phyloP scores from a whole-genome alignment of 2,329 filamentous ascomycete species.

The Cercospora sesami region DNA sequence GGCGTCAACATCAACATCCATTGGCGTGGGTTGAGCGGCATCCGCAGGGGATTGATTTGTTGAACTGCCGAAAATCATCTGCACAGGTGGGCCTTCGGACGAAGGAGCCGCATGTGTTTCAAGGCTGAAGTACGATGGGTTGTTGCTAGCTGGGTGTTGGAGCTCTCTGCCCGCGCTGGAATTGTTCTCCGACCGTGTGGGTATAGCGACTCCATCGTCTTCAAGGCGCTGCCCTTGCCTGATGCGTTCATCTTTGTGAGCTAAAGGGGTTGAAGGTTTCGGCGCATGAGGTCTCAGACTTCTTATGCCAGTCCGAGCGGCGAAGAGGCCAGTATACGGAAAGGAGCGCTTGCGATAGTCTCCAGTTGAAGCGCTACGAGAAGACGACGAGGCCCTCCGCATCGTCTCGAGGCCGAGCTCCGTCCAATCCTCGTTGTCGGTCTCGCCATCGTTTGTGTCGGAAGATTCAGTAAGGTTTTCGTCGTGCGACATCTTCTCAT shows the following conservation, averaged over 20 bases:
- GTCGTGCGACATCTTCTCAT: constrained; percentile 78
- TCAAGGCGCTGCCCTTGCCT: not conserved
- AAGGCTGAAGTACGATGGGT: not conserved
- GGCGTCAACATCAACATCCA: not conserved
- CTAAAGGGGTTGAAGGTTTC: no score
- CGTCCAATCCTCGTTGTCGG: constrained; percentile 96
- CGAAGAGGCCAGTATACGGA: constrained; percentile 31
- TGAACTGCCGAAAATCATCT: not conserved
- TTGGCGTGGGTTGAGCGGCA: not conserved
- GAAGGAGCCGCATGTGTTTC: no score
- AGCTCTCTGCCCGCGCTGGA: not conserved
- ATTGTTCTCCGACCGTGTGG: not conserved
- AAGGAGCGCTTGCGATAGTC: constrained; percentile 36
- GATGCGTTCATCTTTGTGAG: not conserved
- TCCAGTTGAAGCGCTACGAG: constrained; percentile 30
- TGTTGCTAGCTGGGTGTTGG: not conserved
- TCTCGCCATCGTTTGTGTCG: constrained; percentile 60
- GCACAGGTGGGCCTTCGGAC: not conserved
- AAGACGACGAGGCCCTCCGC: constrained; percentile 59
- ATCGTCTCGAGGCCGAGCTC: constrained; percentile 83
- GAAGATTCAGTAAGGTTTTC: constrained; percentile 42
- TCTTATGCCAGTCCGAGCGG: constrained; percentile 29
- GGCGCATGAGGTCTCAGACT: constrained; percentile 10
- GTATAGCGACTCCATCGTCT: not conserved
- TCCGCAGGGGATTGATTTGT: not conserved